These are phyloP conservation scores for Colletotrichum cereale DNA, from an alignment of 2,329 filamentous ascomycete genomes.

Conservation along the genomic window DNA sequence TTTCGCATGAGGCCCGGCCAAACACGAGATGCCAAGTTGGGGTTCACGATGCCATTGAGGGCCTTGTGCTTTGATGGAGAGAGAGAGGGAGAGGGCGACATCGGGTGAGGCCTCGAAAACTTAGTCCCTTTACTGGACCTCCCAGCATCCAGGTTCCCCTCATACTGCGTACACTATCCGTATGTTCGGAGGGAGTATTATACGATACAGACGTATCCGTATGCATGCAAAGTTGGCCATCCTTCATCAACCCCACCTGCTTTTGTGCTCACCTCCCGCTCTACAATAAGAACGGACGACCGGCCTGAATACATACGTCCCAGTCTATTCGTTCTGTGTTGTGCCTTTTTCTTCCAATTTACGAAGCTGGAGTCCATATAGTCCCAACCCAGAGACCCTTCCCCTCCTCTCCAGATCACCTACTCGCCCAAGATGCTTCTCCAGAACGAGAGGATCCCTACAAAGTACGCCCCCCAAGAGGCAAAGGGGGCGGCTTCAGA, in stretches of 20 bases:
- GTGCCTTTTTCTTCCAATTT: background rate
- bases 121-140: background rate
- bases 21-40: background rate
- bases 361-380: background rate
- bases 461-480: slow-evolving; percentile 32
- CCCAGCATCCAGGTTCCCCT: background rate
- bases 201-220: too few relatives aligned
- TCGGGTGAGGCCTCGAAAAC: background rate
- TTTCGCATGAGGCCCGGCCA: slow-evolving; percentile 18
- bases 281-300: background rate
- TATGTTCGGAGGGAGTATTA: too few relatives aligned
- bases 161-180: background rate
- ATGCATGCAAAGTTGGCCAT: background rate
- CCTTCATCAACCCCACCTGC: background rate
- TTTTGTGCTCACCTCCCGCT: background rate
- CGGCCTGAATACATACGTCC: background rate
- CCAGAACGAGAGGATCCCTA: slow-evolving; percentile 33
- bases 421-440: slow-evolving; percentile 22
- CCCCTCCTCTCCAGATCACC: background rate
- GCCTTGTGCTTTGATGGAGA: background rate
- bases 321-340: background rate
- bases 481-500: slow-evolving; percentile 7
- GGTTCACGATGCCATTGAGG: slow-evolving; percentile 1
- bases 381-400: background rate
- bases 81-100: slow-evolving; percentile 4